Evolutionary conservation across 139 green algal species (phyloP).

Genomic region (Chlamydomonas sp.): DNA sequence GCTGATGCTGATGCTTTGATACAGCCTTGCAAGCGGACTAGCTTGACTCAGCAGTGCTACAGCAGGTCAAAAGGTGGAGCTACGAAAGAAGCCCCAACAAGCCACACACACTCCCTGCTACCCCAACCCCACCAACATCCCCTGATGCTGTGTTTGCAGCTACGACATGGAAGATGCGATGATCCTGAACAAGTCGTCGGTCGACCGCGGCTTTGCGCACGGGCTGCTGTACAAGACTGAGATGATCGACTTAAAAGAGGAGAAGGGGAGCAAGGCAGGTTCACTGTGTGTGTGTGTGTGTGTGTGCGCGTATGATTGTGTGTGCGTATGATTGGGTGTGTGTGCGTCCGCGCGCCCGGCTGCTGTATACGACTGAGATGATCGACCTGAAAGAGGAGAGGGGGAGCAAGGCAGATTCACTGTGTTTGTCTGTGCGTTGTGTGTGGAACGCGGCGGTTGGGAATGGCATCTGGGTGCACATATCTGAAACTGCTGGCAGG

Average conservation of each 20-base stretch:
- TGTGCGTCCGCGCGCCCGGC: too few species aligned
- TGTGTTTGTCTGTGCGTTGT: too few species aligned
- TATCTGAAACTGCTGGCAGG: too few species aligned
- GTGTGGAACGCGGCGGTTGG: too few species aligned
- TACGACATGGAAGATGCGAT: constrained; percentile 99
- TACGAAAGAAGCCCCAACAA: not conserved
- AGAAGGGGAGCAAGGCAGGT: constrained; percentile 33
- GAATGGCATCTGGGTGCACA: too few species aligned
- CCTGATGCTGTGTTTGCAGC: constrained; percentile 33
- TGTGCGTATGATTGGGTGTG: too few species aligned
- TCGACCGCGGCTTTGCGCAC: constrained; percentile 88
- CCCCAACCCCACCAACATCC: not conserved
- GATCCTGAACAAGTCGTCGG: constrained; percentile 92
- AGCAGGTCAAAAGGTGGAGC: not conserved
- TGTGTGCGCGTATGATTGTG: too few species aligned
- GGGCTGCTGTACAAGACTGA: constrained; percentile 86
- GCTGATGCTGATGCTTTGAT: too few species aligned
- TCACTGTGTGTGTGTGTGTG: too few species aligned
- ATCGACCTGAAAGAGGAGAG: constrained; percentile 60
- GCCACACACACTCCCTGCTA: too few species aligned
- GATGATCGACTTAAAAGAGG: constrained; percentile 58
- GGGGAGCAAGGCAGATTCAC: constrained; percentile 30
- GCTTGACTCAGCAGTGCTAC: not conserved
- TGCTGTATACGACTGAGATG: constrained; percentile 82
- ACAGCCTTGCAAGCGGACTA: too few species aligned